Conservation (phyloP, 75 land plant genomes). For the Gnetum montanum region DNA sequence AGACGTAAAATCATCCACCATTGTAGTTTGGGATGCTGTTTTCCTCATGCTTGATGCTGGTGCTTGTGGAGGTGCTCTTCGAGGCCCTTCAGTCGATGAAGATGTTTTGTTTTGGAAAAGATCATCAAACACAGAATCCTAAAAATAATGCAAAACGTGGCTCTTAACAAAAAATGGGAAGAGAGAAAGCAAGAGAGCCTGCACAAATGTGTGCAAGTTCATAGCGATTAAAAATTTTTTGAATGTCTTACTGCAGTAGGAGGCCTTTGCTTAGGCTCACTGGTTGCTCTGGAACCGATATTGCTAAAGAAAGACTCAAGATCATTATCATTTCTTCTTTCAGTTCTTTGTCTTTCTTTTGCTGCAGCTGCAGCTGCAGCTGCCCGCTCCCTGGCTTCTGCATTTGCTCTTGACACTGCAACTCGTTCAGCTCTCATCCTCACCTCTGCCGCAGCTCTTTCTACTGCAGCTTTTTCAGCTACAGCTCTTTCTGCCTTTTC, state of each 20-base stretch:
- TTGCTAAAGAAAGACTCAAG: constrained; percentile 65
- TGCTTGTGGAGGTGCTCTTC: constrained; percentile 21
- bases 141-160: no score
- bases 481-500: constrained; percentile 11
- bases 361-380: constrained; percentile 55
- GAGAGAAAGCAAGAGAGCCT: no score
- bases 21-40: constrained; percentile 50
- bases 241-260: constrained; percentile 25
- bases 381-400: constrained; percentile 53
- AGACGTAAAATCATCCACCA: constrained; percentile 59
- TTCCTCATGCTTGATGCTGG: constrained; percentile 39
- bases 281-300: constrained; percentile 53
- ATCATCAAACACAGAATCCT: constrained; percentile 50
- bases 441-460: constrained; percentile 66
- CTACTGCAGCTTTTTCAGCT: constrained; percentile 63
- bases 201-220: no score
- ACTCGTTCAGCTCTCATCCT: constrained; percentile 37
- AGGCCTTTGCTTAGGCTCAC: constrained; percentile 56
- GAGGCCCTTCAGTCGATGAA: constrained; percentile 28
- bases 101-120: constrained; percentile 29
- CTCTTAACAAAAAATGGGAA: not conserved
- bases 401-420: constrained; percentile 38
- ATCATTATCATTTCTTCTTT: constrained; percentile 50
- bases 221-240: not conserved
- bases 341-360: constrained; percentile 46